Percentiles rank a stretch among this genome's conserved stretches.
phyloP scores from a whole-genome alignment of 2,329 filamentous ascomycete genomes.

The Fusarium setosum region DNA sequence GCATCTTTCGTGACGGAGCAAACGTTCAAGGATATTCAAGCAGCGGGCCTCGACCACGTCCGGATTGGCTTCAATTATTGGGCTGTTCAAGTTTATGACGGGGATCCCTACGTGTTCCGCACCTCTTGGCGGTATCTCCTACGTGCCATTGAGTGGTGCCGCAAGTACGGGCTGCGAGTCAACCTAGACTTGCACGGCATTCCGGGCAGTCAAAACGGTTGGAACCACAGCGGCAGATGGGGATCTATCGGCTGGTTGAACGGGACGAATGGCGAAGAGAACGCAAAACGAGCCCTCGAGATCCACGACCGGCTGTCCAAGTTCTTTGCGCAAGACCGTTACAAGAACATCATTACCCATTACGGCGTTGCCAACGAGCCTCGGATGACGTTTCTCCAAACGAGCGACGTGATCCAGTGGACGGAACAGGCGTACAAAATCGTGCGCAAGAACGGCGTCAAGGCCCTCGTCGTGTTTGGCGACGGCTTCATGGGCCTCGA shows the following conservation, averaged over 20 bases:
- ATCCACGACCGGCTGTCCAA: constrained; percentile 87
- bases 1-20: constrained; percentile 86
- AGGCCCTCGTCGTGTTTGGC: constrained; percentile 82
- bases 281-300: constrained; percentile 84
- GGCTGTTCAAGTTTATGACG: constrained; percentile 87
- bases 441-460: constrained; percentile 81
- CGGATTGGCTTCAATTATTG: constrained; percentile 96
- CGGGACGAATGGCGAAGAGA: constrained; percentile 83
- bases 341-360: constrained; percentile 90
- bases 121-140: constrained; percentile 95
- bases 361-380: constrained; percentile 97
- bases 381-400: constrained; percentile 80
- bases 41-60: constrained; percentile 94
- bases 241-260: constrained; percentile 89
- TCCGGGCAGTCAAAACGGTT: constrained; percentile 95
- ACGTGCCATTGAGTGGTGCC: constrained; percentile 91
- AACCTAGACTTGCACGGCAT: constrained; percentile 95
- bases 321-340: constrained; percentile 94
- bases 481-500: constrained; percentile 93
- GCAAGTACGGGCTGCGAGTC: constrained; percentile 90
- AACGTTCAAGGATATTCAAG: constrained; percentile 85
- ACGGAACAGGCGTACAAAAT: constrained; percentile 78
- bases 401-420: constrained; percentile 79
- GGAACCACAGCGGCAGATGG: constrained; percentile 93
- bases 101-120: constrained; percentile 87